phyloP scores from a whole-genome alignment of 176 grass and related monocot species.

The Urochloa ruziziensis region DNA sequence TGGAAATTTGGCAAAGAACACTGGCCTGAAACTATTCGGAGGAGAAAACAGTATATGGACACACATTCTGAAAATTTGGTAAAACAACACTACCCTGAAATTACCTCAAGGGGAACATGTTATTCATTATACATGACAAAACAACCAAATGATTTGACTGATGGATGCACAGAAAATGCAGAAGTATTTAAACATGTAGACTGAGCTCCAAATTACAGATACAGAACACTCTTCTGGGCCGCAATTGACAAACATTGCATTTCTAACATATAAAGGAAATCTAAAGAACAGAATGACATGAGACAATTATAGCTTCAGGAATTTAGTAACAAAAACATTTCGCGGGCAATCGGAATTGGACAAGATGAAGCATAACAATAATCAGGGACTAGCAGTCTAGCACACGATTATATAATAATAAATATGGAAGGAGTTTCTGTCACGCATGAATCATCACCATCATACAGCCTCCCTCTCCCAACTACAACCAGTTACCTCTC shows the following conservation, averaged over 20 bases:
- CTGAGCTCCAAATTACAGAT: not conserved
- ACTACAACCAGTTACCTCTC: not conserved
- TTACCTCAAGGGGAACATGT: not conserved
- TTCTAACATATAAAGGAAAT: not conserved
- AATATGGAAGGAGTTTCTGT: slow-evolving; percentile 2
- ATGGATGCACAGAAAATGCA: too few species aligned
- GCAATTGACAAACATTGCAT: not conserved
- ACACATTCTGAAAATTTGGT: not conserved
- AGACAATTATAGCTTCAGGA: not conserved
- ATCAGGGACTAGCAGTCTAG: not conserved
- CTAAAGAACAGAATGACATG: not conserved
- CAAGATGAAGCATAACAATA: not conserved
- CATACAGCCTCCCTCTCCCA: slow-evolving; percentile 23
- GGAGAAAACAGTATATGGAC: not conserved
- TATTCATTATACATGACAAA: not conserved
- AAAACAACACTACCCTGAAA: not conserved
- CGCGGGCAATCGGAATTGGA: not conserved
- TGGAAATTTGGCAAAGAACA: not conserved
- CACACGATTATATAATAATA: not conserved
- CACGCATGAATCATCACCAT: slow-evolving; percentile 20
- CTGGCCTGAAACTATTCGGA: not conserved
- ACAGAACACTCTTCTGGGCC: too few species aligned
- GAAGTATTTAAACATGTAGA: too few species aligned
- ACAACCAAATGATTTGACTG: not conserved
- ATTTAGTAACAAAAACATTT: not conserved